Base-by-base conservation (phyloP, 768 basidiomycete species). In the Boletus bicolor region DNA sequence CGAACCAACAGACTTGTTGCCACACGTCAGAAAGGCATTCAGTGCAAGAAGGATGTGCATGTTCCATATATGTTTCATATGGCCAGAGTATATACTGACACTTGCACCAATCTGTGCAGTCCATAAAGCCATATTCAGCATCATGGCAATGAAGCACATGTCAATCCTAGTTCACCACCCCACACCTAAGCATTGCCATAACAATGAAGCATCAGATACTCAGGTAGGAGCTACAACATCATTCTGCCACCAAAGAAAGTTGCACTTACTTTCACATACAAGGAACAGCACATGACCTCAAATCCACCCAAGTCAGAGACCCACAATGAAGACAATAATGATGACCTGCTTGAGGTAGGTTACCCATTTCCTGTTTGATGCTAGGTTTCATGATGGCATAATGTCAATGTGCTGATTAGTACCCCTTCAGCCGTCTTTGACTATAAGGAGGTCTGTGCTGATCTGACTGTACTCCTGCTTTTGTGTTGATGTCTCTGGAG, bases 1-100 rank as follows among this genome's bases (percentile, higher is more conserved):
- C 44, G 77, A 76, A 43, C 84, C 86, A 28, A 82, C 81, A 24
- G 86, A 97, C 75, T 78, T 98, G 65, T 74, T 98, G 63, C 95
- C 96, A 30, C 82, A 89, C 44, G 88, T 98, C 72, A 91, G 86
- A 79, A 90, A 84, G 73, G 87, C 84, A 32, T 94, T 97, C 75
- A 84, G 97, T 68, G 93, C 92, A 34, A 90, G 82, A 76, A 83
- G 82, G 73, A 84, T 91, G 17, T 96, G 91, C 91, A 66, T 51
- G 89, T 79, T 17, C 42, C 39, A 14, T 59, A 19, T 19, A 19
- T 19, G 19, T 19, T 49, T 41, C 26, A 44, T 38, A 42, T 45
- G 17, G 10, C 46, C 36, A 34, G 12, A 4, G 28, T 28, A 43
- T 44, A 48, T 54, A 21, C n/a, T 62, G 50, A 55, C 39, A 36